Conservation (phyloP, 768 basidiomycete genomes). For the Asterophora parasitica region DNA sequence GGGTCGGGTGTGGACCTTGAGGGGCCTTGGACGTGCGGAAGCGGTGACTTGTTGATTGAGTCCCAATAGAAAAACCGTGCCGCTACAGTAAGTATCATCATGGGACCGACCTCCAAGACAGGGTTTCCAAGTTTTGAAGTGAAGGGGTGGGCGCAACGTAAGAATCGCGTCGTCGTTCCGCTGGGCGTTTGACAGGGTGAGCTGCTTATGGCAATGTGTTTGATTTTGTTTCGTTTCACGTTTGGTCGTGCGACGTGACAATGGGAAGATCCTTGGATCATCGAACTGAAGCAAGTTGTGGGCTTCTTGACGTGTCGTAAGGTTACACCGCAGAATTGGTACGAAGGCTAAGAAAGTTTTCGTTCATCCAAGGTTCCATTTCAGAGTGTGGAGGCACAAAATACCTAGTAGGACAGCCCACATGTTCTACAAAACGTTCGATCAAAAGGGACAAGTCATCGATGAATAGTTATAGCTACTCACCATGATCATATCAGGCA, state of each 20-base stretch:
- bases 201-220: background rate
- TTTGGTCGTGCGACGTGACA: background rate
- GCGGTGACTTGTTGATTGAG: constrained; percentile 11
- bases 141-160: background rate
- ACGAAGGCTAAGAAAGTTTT: background rate
- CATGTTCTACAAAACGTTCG: background rate
- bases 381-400: background rate
- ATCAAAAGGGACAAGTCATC: background rate
- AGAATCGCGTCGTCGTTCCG: constrained; percentile 1
- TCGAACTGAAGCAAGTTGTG: background rate
- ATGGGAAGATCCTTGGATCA: constrained; percentile 1
- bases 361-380: too few relatives aligned
- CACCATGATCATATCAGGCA: background rate
- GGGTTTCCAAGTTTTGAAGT: constrained; percentile 3
- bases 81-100: constrained; percentile 9
- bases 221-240: background rate
- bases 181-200: constrained; percentile 1
- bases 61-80: constrained; percentile 1
- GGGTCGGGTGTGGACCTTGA: background rate
- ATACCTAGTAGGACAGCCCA: background rate
- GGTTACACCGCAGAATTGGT: background rate
- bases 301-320: constrained; percentile 1
- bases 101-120: constrained; percentile 12
- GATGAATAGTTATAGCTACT: background rate
- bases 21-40: constrained; percentile 6